Base-by-base conservation (phyloP, 169 alveolate genomes). In the Cryptosporidium andersoni region DNA sequence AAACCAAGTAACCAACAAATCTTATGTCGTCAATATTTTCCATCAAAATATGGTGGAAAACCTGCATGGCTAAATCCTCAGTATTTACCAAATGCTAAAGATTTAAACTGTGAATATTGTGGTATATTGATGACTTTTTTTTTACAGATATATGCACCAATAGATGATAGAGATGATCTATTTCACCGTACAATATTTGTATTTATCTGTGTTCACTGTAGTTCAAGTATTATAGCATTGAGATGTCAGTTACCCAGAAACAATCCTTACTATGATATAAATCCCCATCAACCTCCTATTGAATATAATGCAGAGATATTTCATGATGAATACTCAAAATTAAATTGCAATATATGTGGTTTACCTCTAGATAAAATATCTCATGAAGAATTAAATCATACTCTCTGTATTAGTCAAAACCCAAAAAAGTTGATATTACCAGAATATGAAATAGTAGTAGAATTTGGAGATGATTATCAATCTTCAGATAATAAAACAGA, bases 1-100 rank as follows among this genome's bases (percentile, higher is more conserved):
- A 62, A 74, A 12, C 67, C 85, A 34, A 16, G 62, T 25, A 74
- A 39, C 16, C 25, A 36, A 16, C 1, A 14, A 25, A 39, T 60
- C 11, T 43, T 74, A 45, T 42, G 51, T 60, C 48, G 74, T 36
- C 34, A 42, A 56, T 64, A 48, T 55, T 89, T 89, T 60, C 92
- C 92, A 2, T 89, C 92, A 52, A 89, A 89, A 36, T 80, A 81
- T 8, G 92, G 92, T 25, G 92, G 92, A 9, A 62, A 43, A 45
- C 92, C 92, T 4, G 89, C 81, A 14, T 89, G 92, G 92, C 85
- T 63, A 16, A 80, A 88, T 66, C 89, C 81, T 40, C 66, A 80
- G 25, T 80, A 51, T 55, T 90, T 81, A 51, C 92, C 88, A 65
- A 37, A 39, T 3, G 47, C 55, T 39, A 74, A 51, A 14, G 68